phyloP scores from a whole-genome alignment of 495 filamentous ascomycete genomes.

The Penicillium alfredii region DNA sequence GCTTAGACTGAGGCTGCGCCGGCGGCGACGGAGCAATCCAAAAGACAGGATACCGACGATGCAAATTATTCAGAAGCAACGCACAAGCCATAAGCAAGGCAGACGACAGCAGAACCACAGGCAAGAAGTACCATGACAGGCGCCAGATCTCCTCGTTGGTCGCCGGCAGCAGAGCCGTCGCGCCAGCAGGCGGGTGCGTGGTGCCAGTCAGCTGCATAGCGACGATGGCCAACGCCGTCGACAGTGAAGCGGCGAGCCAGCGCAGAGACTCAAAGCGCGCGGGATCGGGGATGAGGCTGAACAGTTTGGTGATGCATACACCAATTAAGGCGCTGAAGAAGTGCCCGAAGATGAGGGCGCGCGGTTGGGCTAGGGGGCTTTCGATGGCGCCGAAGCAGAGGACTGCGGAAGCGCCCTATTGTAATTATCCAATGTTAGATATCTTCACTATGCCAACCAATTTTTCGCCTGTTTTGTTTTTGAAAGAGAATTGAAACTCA shows the following conservation, averaged over 20 bases:
- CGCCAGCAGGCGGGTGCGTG: slow-evolving; percentile 76
- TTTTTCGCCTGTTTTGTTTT: no score
- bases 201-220: slow-evolving; percentile 71
- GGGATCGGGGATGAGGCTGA: slow-evolving; percentile 46
- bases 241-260: slow-evolving; percentile 63
- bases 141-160: slow-evolving; percentile 46
- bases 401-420: slow-evolving; percentile 64
- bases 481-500: slow-evolving; percentile 8
- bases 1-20: slow-evolving; percentile 6
- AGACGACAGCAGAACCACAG: slow-evolving; percentile 57
- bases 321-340: slow-evolving; percentile 59
- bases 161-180: slow-evolving; percentile 70
- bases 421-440: slow-evolving; percentile 2
- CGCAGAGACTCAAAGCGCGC: slow-evolving; percentile 45
- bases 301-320: slow-evolving; percentile 60
- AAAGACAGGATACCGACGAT: slow-evolving; percentile 64
- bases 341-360: slow-evolving; percentile 64
- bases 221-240: slow-evolving; percentile 57
- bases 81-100: slow-evolving; percentile 55
- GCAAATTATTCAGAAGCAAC: slow-evolving; percentile 65
- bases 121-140: slow-evolving; percentile 66
- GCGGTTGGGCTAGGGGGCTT: slow-evolving; percentile 70
- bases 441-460: no score
- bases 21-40: slow-evolving; percentile 44
- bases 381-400: slow-evolving; percentile 62